Percentiles rank a stretch among this genome's conserved stretches.
phyloP scores from a whole-genome alignment of 2,329 filamentous ascomycete genomes.

The Furcasterigmium sp. region DNA sequence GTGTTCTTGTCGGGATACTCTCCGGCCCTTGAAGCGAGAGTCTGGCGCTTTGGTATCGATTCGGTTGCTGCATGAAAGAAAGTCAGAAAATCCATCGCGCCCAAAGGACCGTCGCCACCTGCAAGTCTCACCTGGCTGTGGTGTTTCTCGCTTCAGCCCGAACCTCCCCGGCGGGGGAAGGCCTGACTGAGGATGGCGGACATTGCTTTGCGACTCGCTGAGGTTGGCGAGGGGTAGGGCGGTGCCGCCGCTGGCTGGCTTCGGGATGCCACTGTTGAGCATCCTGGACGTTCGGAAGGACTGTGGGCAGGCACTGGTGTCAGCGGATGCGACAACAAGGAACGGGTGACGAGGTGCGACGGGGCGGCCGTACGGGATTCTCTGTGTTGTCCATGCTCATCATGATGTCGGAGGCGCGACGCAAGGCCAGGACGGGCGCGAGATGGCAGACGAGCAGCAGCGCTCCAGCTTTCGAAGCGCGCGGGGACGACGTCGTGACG shows the following conservation, averaged over 20 bases:
- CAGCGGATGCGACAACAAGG: too few relatives aligned
- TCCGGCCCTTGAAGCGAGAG: slow-evolving; percentile 47
- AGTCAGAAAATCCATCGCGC: slow-evolving; percentile 4
- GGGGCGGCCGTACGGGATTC: slow-evolving; percentile 9
- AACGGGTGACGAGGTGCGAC: too few relatives aligned
- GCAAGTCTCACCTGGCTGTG: slow-evolving; percentile 34
- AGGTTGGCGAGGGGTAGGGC: slow-evolving; percentile 30
- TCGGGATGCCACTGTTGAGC: slow-evolving; percentile 13
- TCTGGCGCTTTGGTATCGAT: slow-evolving; percentile 57
- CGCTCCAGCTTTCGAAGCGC: slow-evolving; percentile 24
- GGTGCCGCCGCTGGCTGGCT: slow-evolving; percentile 6
- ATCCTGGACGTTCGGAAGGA: slow-evolving; percentile 17
- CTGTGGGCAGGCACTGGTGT: too few relatives aligned
- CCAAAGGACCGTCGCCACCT: slow-evolving; percentile 7
- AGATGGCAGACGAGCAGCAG: slow-evolving; percentile 28
- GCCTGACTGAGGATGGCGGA: slow-evolving; percentile 38
- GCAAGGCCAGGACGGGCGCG: slow-evolving; percentile 19
- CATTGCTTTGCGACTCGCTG: slow-evolving; percentile 56
- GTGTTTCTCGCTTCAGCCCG: slow-evolving; percentile 44
- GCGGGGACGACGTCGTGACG: slow-evolving; percentile 18
- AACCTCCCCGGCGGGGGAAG: slow-evolving; percentile 26
- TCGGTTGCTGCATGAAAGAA: slow-evolving; percentile 35
- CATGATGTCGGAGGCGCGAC: slow-evolving; percentile 15
- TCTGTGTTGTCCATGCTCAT: neutral
- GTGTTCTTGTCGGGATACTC: slow-evolving; percentile 41